Conservation (phyloP, 176 grass and related monocot genomes). For the Oryza brachyantha region DNA sequence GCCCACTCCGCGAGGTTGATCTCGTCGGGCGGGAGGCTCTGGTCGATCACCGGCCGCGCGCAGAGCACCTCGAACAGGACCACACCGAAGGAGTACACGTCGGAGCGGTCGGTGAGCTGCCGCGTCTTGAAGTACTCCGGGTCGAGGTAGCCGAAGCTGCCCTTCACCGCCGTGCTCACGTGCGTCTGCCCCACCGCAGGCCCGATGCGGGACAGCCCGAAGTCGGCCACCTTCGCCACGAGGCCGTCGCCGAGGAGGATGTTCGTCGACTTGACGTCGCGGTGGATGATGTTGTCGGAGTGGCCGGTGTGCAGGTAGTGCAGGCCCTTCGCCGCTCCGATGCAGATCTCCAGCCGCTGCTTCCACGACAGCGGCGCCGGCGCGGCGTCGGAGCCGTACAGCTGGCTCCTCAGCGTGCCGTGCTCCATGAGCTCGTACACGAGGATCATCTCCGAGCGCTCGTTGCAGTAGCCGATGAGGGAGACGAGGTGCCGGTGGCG, state of each 20-base stretch:
- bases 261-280: constrained; percentile 61
- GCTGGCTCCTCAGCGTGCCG: constrained; percentile 30
- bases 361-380: constrained; percentile 49
- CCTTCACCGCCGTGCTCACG: constrained; percentile 5
- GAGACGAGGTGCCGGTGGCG: constrained; percentile 49
- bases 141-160: constrained; percentile 16
- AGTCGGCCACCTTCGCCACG: constrained; percentile 50
- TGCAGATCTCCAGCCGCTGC: constrained; percentile 59
- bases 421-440: constrained; percentile 60
- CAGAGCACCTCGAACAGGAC: constrained; percentile 51
- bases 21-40: constrained; percentile 28
- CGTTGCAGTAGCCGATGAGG: constrained; percentile 49
- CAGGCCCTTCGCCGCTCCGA: constrained; percentile 47
- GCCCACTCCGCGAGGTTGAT: constrained; percentile 55
- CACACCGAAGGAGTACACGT: constrained; percentile 59
- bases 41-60: constrained; percentile 41
- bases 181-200: constrained; percentile 9
- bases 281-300: constrained; percentile 56
- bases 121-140: constrained; percentile 42
- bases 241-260: constrained; percentile 45
- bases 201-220: constrained; percentile 45
- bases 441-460: constrained; percentile 46
- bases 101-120: constrained; percentile 48
- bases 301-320: constrained; percentile 63
- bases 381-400: constrained; percentile 31